Percentiles rank a stretch among this genome's conserved stretches.
phyloP scores from a whole-genome alignment of 768 basidiomycete genomes.

The Rhizopogon vesiculosus region DNA sequence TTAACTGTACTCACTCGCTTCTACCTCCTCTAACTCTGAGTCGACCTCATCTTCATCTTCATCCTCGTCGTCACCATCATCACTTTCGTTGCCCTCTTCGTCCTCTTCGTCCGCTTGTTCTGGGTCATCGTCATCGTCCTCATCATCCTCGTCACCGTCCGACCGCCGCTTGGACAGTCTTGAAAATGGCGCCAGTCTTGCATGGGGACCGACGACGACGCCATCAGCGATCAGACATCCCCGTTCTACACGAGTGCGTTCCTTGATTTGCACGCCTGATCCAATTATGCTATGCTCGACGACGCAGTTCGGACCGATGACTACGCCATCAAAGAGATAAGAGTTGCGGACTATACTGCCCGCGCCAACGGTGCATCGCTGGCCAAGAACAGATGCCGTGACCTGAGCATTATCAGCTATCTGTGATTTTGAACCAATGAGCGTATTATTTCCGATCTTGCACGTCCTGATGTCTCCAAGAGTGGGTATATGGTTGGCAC shows the following conservation, averaged over 20 bases:
- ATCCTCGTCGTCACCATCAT: slow-evolving; percentile 18
- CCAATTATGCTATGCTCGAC: slow-evolving; percentile 82
- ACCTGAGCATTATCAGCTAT: slow-evolving; percentile 67
- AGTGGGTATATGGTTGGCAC: not conserved
- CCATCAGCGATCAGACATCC: slow-evolving; percentile 84
- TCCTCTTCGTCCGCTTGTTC: slow-evolving; percentile 27
- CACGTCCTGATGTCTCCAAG: slow-evolving; percentile 53
- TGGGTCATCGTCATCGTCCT: slow-evolving; percentile 11
- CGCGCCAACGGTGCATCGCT: slow-evolving; percentile 67
- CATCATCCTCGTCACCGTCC: slow-evolving; percentile 23
- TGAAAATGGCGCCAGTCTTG: slow-evolving; percentile 62
- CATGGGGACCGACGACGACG: slow-evolving; percentile 74
- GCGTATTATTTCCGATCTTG: slow-evolving; percentile 72
- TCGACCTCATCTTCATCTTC: slow-evolving; percentile 34
- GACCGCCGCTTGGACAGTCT: slow-evolving; percentile 58
- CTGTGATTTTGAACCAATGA: slow-evolving; percentile 77
- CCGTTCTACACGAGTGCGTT: slow-evolving; percentile 57
- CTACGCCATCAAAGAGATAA: slow-evolving; percentile 79
- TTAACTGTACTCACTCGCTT: slow-evolving; percentile 46
- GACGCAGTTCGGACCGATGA: slow-evolving; percentile 65
- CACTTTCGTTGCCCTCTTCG: slow-evolving; percentile 17
- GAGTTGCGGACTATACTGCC: slow-evolving; percentile 66
- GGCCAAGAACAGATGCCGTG: slow-evolving; percentile 72
- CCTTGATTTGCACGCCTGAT: slow-evolving; percentile 64
- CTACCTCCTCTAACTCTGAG: slow-evolving; percentile 66